phyloP scores from a whole-genome alignment of 768 basidiomycete genomes.

The Hericium rajendrae region DNA sequence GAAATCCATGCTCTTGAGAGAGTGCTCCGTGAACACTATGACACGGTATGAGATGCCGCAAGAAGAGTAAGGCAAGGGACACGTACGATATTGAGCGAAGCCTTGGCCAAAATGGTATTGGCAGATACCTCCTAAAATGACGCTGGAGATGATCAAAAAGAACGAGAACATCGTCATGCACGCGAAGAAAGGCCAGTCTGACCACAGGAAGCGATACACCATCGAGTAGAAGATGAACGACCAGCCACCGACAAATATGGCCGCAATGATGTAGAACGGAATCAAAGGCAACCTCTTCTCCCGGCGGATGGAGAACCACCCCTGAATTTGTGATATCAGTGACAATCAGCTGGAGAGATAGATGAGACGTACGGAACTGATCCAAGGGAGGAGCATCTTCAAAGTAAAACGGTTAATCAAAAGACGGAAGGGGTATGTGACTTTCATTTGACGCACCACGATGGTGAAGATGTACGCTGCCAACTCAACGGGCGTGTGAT shows the following conservation, averaged over 20 bases:
- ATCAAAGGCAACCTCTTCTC: constrained; percentile 35
- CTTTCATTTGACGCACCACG: constrained; percentile 25
- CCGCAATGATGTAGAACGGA: constrained; percentile 32
- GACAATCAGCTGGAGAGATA: background rate
- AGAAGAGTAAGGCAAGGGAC: background rate
- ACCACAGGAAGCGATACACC: constrained; percentile 21
- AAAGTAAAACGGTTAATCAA: background rate
- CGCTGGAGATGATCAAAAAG: constrained; percentile 24
- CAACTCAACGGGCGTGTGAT: constrained; percentile 32
- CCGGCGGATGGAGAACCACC: constrained; percentile 42
- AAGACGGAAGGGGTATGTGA: background rate
- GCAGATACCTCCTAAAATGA: constrained; percentile 38
- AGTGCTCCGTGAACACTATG: background rate
- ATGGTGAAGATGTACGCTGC: constrained; percentile 35
- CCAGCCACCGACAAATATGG: constrained; percentile 23
- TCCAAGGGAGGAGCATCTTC: constrained; percentile 43
- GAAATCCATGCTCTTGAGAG: background rate
- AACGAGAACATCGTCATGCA: constrained; percentile 35
- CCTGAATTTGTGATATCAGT: constrained; percentile 23
- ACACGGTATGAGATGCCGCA: background rate
- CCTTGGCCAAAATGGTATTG: constrained; percentile 46
- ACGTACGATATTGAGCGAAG: constrained; percentile 45
- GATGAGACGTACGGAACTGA: constrained; percentile 29
- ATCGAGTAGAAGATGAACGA: constrained; percentile 20
- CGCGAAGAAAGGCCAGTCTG: constrained; percentile 42